Evolutionary conservation across 441 rosid species (phyloP).

Genomic region (Bruguiera hainesii): DNA sequence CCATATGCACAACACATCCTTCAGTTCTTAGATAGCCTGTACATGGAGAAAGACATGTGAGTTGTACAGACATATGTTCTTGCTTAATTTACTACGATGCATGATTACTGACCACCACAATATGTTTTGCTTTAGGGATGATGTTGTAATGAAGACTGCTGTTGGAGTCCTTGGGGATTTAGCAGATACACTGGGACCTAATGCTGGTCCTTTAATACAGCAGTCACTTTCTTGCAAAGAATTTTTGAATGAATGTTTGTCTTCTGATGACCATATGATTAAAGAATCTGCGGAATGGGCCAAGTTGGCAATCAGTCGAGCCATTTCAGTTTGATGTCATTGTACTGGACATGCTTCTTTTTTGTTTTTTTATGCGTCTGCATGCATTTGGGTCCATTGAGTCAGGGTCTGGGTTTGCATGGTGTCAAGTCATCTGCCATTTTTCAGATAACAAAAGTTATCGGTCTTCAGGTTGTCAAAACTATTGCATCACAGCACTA

Average conservation of each 20-base stretch:
- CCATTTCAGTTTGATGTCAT: constrained; percentile 45
- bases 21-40: constrained; percentile 54
- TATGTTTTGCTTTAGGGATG: constrained; percentile 39
- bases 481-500: constrained; percentile 39
- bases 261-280: constrained; percentile 58
- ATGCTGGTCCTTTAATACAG: constrained; percentile 55
- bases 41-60: constrained; percentile 57
- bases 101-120: constrained; percentile 10
- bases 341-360: constrained; percentile 20
- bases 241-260: constrained; percentile 47
- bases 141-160: constrained; percentile 51
- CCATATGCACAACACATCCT: constrained; percentile 60
- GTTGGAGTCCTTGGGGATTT: constrained; percentile 59
- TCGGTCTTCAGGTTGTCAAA: constrained; percentile 31
- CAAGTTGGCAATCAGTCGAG: constrained; percentile 52
- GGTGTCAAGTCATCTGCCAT: constrained; percentile 45
- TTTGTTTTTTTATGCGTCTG: constrained; percentile 35
- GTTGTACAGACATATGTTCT: constrained; percentile 10
- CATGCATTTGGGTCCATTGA: constrained; percentile 55
- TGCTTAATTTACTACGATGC: neutral
- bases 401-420: constrained; percentile 10
- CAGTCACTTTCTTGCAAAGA: constrained; percentile 51
- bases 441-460: constrained; percentile 31
- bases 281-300: constrained; percentile 86
- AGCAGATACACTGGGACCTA: constrained; percentile 55